Evolutionary conservation across 2,329 filamentous ascomycete genomes (phyloP).

Genomic region (Dothistroma septosporum): DNA sequence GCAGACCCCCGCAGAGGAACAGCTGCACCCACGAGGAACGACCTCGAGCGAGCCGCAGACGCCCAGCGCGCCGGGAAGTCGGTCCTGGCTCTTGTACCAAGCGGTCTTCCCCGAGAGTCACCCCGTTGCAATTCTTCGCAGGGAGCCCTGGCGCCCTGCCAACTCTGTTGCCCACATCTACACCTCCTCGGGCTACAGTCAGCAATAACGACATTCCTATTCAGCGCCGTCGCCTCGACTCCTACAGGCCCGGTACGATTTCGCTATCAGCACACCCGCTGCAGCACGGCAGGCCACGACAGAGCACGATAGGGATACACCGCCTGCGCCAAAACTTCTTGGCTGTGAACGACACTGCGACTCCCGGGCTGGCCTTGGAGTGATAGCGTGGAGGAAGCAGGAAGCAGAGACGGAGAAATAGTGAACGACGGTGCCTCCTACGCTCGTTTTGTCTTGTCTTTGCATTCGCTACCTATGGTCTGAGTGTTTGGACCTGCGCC

Average conservation of each 20-base stretch:
- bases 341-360: background rate
- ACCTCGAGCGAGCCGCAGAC: background rate
- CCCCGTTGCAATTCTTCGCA: background rate
- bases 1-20: background rate
- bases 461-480: constrained; percentile 14
- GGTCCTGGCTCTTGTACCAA: background rate
- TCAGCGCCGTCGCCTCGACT: background rate
- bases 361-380: background rate
- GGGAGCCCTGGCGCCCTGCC: constrained; percentile 1
- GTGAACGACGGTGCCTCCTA: constrained; percentile 1
- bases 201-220: constrained; percentile 6
- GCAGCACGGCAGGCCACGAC: background rate
- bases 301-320: background rate
- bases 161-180: constrained; percentile 9
- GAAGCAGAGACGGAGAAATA: background rate
- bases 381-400: background rate
- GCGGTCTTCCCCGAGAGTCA: constrained; percentile 4
- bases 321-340: background rate
- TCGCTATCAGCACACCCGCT: background rate
- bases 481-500: constrained; percentile 2
- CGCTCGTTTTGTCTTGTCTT: constrained; percentile 8
- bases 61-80: background rate
- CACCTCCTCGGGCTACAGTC: background rate
- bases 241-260: background rate
- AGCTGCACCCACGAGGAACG: background rate